phyloP scores from a whole-genome alignment of 2,329 filamentous ascomycete species.

The Neofusicoccum umdonicola region DNA sequence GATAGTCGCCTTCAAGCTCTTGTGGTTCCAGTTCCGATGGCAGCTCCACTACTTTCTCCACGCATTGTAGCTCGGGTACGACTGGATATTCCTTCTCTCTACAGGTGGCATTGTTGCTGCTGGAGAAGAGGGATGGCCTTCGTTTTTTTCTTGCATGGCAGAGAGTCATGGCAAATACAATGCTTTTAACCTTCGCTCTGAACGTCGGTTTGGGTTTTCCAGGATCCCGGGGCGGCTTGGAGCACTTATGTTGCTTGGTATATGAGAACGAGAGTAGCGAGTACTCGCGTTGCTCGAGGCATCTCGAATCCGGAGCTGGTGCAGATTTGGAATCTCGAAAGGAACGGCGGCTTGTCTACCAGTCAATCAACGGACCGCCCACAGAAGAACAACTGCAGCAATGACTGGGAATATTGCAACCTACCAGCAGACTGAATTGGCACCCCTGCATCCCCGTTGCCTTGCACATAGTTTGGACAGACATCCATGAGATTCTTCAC shows the following conservation, averaged over 20 bases:
- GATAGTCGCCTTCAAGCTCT: constrained; percentile 1
- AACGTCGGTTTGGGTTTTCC: background rate
- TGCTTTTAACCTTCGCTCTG: background rate
- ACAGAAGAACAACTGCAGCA: too few species aligned
- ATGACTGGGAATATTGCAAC: too few species aligned
- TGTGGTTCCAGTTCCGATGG: background rate
- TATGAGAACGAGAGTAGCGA: background rate
- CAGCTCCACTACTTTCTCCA: background rate
- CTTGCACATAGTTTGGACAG: background rate
- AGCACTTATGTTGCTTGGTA: background rate
- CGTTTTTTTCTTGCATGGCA: background rate
- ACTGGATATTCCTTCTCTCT: background rate
- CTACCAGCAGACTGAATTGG: background rate
- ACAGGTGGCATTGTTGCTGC: background rate
- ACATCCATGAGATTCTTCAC: background rate
- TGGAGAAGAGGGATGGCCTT: background rate
- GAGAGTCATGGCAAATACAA: constrained; percentile 1
- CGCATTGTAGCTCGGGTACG: background rate
- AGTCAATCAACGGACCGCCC: too few species aligned
- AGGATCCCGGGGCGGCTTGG: background rate
- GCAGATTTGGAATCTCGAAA: background rate
- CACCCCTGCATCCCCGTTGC: background rate
- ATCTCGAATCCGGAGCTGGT: background rate
- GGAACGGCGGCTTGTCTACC: background rate
- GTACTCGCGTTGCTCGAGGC: background rate